These are phyloP conservation scores for Musa itinerans DNA, from an alignment of 176 grass and related monocot genomes.

Conservation along the genomic window DNA sequence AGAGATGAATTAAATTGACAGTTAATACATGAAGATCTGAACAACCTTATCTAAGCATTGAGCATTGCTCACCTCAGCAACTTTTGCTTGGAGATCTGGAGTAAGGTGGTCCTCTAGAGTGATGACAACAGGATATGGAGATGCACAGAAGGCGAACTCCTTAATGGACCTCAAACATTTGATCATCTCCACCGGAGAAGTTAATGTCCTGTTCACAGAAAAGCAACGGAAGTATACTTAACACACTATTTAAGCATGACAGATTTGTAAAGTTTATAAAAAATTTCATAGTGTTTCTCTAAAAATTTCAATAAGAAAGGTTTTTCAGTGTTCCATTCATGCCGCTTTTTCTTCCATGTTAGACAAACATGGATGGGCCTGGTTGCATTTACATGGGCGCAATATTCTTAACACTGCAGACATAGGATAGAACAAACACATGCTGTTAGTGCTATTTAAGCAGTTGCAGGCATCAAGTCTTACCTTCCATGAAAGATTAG, in stretches of 20 bases:
- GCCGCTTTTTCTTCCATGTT: no score
- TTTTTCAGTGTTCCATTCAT: no score
- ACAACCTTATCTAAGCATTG: not conserved
- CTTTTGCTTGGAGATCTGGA: constrained; percentile 13
- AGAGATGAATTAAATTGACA: not conserved
- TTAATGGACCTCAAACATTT: constrained; percentile 18
- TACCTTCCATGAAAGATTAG: constrained; percentile 18
- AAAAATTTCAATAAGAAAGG: no score
- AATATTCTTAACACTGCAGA: not conserved
- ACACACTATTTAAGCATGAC: not conserved
- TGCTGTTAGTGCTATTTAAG: no score
- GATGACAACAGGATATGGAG: constrained; percentile 19
- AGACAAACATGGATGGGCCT: not conserved
- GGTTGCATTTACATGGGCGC: not conserved
- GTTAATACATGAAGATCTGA: not conserved
- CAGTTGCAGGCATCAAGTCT: not conserved
- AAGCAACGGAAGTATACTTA: not conserved
- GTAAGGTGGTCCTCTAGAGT: constrained; percentile 24
- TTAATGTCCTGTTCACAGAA: constrained; percentile 1
- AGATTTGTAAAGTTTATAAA: not conserved
- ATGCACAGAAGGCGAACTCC: constrained; percentile 16
- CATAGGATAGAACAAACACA: not conserved
- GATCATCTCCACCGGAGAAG: constrained; percentile 17
- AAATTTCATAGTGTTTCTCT: no score
- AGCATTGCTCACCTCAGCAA: not conserved